Percentiles rank a stretch among this genome's conserved stretches.
phyloP scores from a whole-genome alignment of 352 stramenopile species.

The Globisporangium polare region DNA sequence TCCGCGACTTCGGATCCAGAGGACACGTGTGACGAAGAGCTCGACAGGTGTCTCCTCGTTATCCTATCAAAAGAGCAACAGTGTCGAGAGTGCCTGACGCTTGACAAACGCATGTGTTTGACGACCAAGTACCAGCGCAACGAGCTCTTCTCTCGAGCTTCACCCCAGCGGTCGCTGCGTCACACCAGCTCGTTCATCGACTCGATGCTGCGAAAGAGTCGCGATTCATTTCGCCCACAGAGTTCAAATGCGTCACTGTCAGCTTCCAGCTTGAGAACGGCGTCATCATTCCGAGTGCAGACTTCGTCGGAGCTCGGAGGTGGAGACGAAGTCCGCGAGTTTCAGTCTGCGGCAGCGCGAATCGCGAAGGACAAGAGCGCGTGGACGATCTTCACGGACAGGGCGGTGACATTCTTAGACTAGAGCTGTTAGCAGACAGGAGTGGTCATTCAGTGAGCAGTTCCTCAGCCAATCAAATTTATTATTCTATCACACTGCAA shows the following conservation, averaged over 20 bases:
- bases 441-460: too few species aligned
- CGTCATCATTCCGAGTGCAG: neutral
- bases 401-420: neutral
- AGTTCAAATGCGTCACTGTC: neutral
- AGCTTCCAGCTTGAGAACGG: neutral
- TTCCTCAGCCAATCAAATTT: too few species aligned
- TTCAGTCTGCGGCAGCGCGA: neutral
- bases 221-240: neutral
- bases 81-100: neutral
- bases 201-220: neutral
- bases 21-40: slow-evolving; percentile 15
- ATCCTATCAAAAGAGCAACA: neutral
- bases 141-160: slow-evolving; percentile 4
- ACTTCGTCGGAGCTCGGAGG: neutral
- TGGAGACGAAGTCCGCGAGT: too few species aligned
- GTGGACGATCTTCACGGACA: neutral
- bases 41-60: slow-evolving; percentile 8
- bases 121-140: neutral
- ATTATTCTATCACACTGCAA: neutral
- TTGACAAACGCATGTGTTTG: neutral
- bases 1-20: neutral
- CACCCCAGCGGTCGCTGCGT: neutral
- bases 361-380: neutral
- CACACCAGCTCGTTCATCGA: neutral
- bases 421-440: neutral